These are phyloP conservation scores for Quercus phellos DNA, from an alignment of 331 rosid genomes.

Conservation along the genomic window DNA sequence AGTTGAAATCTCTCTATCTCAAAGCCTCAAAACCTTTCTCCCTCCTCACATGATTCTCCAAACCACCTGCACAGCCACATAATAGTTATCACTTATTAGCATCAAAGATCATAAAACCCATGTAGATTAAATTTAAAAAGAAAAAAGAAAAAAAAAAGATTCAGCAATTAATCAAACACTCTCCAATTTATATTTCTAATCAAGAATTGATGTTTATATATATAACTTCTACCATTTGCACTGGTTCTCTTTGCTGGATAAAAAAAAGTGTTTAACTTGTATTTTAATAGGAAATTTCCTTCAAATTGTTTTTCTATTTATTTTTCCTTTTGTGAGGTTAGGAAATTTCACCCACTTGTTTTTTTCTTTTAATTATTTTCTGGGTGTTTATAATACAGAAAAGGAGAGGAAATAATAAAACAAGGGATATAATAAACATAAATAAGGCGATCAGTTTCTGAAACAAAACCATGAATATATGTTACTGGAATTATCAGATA, in stretches of 20 bases:
- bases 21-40: slow-evolving; percentile 53
- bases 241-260: not conserved
- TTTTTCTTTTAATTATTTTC: not conserved
- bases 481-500: slow-evolving; percentile 10
- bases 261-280: not conserved
- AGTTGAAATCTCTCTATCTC: slow-evolving; percentile 50
- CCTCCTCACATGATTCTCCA: slow-evolving; percentile 80
- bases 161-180: slow-evolving; percentile 6
- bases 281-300: slow-evolving; percentile 24
- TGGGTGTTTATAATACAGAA: not conserved
- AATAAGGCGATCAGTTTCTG: slow-evolving; percentile 22
- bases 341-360: not conserved
- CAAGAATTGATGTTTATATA: not conserved
- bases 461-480: not conserved
- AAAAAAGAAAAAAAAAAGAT: not conserved
- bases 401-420: not conserved
- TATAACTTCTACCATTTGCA: not conserved
- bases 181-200: not conserved
- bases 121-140: not conserved
- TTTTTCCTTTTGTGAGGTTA: not conserved
- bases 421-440: not conserved
- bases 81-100: slow-evolving; percentile 19
- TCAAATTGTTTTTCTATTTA: not conserved
- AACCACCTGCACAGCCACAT: slow-evolving; percentile 58
- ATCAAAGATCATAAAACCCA: slow-evolving; percentile 15